A percentile compares a stretch with the other conserved stretches of the same genome.
phyloP scores from a whole-genome alignment of 2,329 filamentous ascomycete species.

The Phyllosticta paracitricarpa region DNA sequence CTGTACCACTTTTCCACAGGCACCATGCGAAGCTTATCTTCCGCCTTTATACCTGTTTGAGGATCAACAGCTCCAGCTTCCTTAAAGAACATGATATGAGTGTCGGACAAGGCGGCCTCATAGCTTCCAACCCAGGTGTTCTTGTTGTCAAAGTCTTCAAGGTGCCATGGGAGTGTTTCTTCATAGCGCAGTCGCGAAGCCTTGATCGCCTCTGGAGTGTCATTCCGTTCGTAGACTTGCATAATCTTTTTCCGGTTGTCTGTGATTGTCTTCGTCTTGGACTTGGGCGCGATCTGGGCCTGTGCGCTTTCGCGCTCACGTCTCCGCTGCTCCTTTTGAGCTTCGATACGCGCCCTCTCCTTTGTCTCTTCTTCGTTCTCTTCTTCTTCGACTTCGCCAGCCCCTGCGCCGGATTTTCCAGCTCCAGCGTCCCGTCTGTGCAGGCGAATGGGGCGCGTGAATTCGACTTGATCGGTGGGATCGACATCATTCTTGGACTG shows the following conservation, averaged over 20 bases:
- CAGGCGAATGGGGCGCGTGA: constrained; percentile 76
- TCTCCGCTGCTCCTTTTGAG: constrained; percentile 63
- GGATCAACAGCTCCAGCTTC: constrained; percentile 39
- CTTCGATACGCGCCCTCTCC: constrained; percentile 49
- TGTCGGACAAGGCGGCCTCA: constrained; percentile 75
- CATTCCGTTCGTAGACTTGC: constrained; percentile 74
- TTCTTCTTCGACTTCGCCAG: constrained; percentile 39
- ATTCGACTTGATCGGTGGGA: constrained; percentile 67
- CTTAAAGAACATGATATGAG: constrained; percentile 67
- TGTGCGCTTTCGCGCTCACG: constrained; percentile 78
- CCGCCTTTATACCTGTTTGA: background rate
- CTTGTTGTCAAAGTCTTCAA: constrained; percentile 93
- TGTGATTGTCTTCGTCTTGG: constrained; percentile 37
- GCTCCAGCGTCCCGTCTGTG: constrained; percentile 74
- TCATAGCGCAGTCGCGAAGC: constrained; percentile 65
- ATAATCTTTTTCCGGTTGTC: constrained; percentile 79
- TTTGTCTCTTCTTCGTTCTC: constrained; percentile 55
- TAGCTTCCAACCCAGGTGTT: constrained; percentile 91
- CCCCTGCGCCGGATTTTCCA: constrained; percentile 27
- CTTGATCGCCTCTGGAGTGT: constrained; percentile 62
- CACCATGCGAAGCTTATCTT: constrained; percentile 61
- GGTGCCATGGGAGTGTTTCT: constrained; percentile 89
- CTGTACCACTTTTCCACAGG: constrained; percentile 95
- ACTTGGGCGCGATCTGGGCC: constrained; percentile 83
- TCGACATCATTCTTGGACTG: constrained; percentile 53